phyloP scores from a whole-genome alignment of 208 protist species.

The Leishmania mexicana region DNA sequence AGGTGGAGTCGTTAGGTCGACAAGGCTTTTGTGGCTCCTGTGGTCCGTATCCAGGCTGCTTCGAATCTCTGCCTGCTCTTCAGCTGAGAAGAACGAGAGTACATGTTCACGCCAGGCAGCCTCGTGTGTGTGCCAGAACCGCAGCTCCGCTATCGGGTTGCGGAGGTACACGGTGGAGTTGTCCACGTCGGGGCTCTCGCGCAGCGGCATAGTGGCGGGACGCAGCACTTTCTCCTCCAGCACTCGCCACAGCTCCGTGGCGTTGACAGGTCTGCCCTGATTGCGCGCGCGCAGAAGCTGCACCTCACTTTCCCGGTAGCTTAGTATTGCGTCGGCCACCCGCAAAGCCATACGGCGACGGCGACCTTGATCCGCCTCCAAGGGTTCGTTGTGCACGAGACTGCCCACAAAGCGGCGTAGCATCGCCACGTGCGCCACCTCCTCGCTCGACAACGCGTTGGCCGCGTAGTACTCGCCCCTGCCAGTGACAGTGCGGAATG shows the following conservation, averaged over 20 bases:
- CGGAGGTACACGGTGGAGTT: slow-evolving; percentile 23
- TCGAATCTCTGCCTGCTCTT: slow-evolving; percentile 32
- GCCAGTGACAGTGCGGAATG: slow-evolving; percentile 14
- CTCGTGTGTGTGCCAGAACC: slow-evolving; percentile 51
- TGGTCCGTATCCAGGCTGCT: slow-evolving; percentile 3
- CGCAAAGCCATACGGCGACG: slow-evolving; percentile 29
- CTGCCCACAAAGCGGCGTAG: slow-evolving; percentile 34
- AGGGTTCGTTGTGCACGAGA: slow-evolving; percentile 34
- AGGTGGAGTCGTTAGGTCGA: background rate
- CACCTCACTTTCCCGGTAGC: slow-evolving; percentile 19
- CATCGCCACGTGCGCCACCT: slow-evolving; percentile 26
- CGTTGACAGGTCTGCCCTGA: slow-evolving; percentile 18
- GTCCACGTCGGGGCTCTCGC: slow-evolving; percentile 4
- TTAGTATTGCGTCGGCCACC: slow-evolving; percentile 9
- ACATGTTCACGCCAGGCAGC: slow-evolving; percentile 58
- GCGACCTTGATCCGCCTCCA: slow-evolving; percentile 23
- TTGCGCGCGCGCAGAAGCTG: slow-evolving; percentile 27
- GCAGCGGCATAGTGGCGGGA: slow-evolving; percentile 10
- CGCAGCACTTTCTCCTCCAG: slow-evolving; percentile 17
- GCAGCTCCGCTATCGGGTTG: slow-evolving; percentile 53
- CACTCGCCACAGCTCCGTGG: slow-evolving; percentile 20
- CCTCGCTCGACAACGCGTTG: slow-evolving; percentile 26
- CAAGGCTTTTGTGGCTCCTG: background rate
- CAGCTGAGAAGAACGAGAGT: slow-evolving; percentile 29
- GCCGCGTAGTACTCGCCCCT: slow-evolving; percentile 3